Evolutionary conservation across 306 rosid species (phyloP).

Genomic region (Mimosa pudica): DNA sequence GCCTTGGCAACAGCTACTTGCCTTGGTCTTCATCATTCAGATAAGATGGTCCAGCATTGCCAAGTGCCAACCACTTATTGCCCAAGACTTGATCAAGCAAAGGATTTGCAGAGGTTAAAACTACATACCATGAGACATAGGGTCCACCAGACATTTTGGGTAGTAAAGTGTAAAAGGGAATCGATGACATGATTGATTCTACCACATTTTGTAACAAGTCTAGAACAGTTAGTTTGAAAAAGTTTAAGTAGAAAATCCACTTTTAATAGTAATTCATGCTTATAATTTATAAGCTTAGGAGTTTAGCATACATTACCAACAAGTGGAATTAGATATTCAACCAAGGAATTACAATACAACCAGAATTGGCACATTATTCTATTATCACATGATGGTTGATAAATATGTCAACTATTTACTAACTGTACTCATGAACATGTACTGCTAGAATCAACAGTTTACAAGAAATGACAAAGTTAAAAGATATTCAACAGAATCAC

Average conservation of each 20-base stretch:
- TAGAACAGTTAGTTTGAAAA: conserved; percentile 14
- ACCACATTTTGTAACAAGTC: conserved; percentile 12
- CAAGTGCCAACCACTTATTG: conserved; percentile 4
- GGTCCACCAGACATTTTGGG: not conserved
- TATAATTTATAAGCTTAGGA: not conserved
- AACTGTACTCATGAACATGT: not conserved
- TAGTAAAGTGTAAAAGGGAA: not conserved
- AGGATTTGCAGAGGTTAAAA: conserved; percentile 6
- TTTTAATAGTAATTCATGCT: conserved; percentile 1
- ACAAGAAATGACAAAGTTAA: conserved; percentile 5
- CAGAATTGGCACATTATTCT: not conserved
- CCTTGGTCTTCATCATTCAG: not conserved
- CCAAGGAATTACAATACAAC: conserved; percentile 1
- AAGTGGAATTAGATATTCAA: conserved; percentile 6
- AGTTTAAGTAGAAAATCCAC: not conserved
- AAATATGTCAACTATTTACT: not conserved
- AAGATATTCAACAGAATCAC: conserved; percentile 2
- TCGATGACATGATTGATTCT: not conserved
- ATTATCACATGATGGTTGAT: conserved; percentile 2
- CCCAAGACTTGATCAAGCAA: conserved; percentile 7
- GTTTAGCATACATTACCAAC: conserved; percentile 16
- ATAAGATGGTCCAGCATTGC: conserved; percentile 5
- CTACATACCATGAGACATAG: not conserved
- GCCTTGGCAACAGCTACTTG: not conserved
- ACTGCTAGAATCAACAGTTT: not conserved